Conservation (phyloP, 2,329 filamentous ascomycete species). For the Domatiomyces globalis region DNA sequence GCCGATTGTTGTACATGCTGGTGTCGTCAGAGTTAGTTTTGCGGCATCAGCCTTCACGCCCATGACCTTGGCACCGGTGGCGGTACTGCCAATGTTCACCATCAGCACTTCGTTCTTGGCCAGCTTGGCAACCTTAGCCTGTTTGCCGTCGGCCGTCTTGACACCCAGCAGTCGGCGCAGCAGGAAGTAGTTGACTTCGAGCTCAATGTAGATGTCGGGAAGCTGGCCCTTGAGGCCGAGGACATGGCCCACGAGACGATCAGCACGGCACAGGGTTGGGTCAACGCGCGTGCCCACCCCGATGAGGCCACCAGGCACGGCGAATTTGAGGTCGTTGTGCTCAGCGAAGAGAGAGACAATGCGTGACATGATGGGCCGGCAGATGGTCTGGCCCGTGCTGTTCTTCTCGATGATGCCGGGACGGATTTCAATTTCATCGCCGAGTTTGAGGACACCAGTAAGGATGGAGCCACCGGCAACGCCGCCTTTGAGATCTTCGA, state of each 20-base stretch:
- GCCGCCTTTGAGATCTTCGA: constrained; percentile 95
- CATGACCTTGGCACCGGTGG: constrained; percentile 91
- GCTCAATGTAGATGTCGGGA: constrained; percentile 93
- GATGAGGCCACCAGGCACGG: constrained; percentile 91
- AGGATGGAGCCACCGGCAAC: constrained; percentile 95
- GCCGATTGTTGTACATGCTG: constrained; percentile 90
- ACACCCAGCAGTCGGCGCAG: constrained; percentile 89
- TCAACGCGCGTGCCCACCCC: constrained; percentile 97
- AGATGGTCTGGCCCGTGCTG: constrained; percentile 83
- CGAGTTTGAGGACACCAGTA: constrained; percentile 90
- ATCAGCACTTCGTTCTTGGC: constrained; percentile 98
- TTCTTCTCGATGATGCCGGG: constrained; percentile 97
- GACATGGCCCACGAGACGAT: constrained; percentile 96
- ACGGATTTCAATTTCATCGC: constrained; percentile 95
- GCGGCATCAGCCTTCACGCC: constrained; percentile 96
- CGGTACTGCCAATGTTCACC: constrained; percentile 98
- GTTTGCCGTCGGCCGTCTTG: constrained; percentile 94
- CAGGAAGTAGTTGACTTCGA: constrained; percentile 99
- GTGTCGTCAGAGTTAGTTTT: constrained; percentile 81
- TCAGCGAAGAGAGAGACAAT: constrained; percentile 94
- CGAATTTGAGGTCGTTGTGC: constrained; percentile 96
- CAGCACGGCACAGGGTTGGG: constrained; percentile 92
- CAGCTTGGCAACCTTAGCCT: constrained; percentile 97
- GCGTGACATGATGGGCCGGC: constrained; percentile 91
- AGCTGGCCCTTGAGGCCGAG: constrained; percentile 86